phyloP scores from a whole-genome alignment of 352 stramenopile genomes.

The Pythium graminicola region DNA sequence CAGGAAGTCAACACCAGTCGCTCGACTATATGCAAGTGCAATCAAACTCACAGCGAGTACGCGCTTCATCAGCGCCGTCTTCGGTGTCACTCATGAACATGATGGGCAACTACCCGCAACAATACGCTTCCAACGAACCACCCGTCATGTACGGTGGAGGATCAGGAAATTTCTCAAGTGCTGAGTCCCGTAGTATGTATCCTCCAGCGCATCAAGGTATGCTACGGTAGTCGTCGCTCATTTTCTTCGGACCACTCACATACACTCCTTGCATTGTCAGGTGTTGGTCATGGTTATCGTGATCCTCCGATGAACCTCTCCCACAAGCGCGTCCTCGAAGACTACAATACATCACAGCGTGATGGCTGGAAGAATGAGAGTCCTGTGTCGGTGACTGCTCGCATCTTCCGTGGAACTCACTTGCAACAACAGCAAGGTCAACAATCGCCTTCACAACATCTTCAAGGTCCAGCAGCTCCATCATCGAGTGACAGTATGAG shows the following conservation, averaged over 20 bases:
- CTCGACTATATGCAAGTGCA: slow-evolving; percentile 19
- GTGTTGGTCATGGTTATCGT: slow-evolving; percentile 5
- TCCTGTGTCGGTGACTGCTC: slow-evolving; percentile 22
- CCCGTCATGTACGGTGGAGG: slow-evolving; percentile 10
- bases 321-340: slow-evolving; percentile 26
- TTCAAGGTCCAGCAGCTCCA: slow-evolving; percentile 5
- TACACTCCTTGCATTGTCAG: too few species aligned
- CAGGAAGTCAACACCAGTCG: slow-evolving; percentile 8
- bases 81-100: slow-evolving; percentile 23
- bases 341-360: slow-evolving; percentile 19
- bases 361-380: slow-evolving; percentile 28
- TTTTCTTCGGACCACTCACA: too few species aligned
- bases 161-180: slow-evolving; percentile 15
- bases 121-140: slow-evolving; percentile 19
- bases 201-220: slow-evolving; percentile 13
- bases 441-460: slow-evolving; percentile 11
- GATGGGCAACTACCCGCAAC: slow-evolving; percentile 19
- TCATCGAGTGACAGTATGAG: slow-evolving; percentile 12
- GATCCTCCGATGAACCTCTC: slow-evolving; percentile 24
- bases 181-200: slow-evolving; percentile 18
- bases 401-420: slow-evolving; percentile 23
- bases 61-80: slow-evolving; percentile 21
- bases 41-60: slow-evolving; percentile 15
- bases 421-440: slow-evolving; percentile 16
- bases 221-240: too few species aligned